Base-by-base conservation (phyloP, 352 stramenopile genomes). In the Pythium coloratum region DNA sequence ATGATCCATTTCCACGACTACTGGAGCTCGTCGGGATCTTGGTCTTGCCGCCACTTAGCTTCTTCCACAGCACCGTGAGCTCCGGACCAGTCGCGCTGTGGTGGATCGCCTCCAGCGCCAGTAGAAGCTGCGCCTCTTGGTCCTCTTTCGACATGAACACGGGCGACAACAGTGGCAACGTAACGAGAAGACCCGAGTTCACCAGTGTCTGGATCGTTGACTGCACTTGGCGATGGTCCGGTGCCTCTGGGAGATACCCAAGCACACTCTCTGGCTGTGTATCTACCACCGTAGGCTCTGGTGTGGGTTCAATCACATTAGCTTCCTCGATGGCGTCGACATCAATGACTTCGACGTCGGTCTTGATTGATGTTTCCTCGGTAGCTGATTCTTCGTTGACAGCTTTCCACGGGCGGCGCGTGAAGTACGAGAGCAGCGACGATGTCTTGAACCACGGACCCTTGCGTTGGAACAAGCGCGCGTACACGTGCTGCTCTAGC, bases 391-490 rank as follows among this genome's bases (percentile, higher is more conserved):
- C 44, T 8, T 14, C 16, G 30, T n/a, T 66, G 42, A 3, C 5
- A 0, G 14, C 26, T 34, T 46, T 59, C 9, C 44, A 68, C 8
- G 44, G 34, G 0, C 12, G 20, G 7, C 50, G 36, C 7, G 61
- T 63, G 58, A 92, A 89, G 56, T 94, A 92, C 20, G 70, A 75
- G 18, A 88, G 71, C 26, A 95, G 69, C 28, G 83, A 88, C 20
- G 73, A 73, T 1, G 76, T 82, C 64, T 85, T 87, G 64, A 90
- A 90, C 87, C 87, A 95, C 51, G 77, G 72, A 0, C 85, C 87
- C 61, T 87, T 89, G 34, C 87, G 87, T 61, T 94, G 85, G 28
- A 95, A 82, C 26, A 94, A 64, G 10, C 84, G 87, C 44, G 86
- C 83, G 55, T 92, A 94, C 28, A 95, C 58, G n/a, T 84, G 73